Evolutionary conservation across 2,329 filamentous ascomycete species (phyloP), one percentile per base, ranked within the genome.

Genomic region (Hypoxylon sp.): DNA sequence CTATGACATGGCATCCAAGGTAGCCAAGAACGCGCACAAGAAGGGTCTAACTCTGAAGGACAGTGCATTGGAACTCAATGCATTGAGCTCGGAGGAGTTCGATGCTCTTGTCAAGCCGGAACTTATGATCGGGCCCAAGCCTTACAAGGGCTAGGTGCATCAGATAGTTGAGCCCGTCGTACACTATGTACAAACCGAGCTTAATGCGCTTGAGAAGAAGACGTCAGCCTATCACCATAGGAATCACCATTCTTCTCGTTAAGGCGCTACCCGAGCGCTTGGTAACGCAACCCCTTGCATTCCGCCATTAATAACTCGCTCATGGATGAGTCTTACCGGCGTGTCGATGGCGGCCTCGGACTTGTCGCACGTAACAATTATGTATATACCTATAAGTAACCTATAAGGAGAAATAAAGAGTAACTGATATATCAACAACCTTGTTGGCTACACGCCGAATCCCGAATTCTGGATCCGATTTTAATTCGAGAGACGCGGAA

Each of bases 21-120:
- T 97, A 23, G 94, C 94, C 77, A 98, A 98, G 90, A 97, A 99
- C 79, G 96, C 96, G 14, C 96, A 99, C 86, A 98, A 98, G 89
- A 98, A 98, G 89, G 94, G 94, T 34, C 83, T 95, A 56, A 98
- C 94, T 23, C 88, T 99, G 65, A 98, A 98, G 87, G 84, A 97
- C 83, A 95, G 92, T 77, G 95, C 96, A 19, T 90, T 98, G 86
- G 93, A 98, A 86, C 88, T 99, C 73, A 88, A 97, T 74, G 95
- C 94, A 49, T 85, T 98, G 73, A 95, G 90, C 71, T 90, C 91
- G 78, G 93, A 92, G 77, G 94, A 98, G 79, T 98, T 98, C 78
- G 94, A 98, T 81, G 86, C 89, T 73, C 86, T 97, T 72, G 96
- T 99, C 73, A 90, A 90, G 76, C 96, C 96, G 23, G 95, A 98